A percentile compares a stretch with the other conserved stretches of the same genome.
phyloP scores from a whole-genome alignment of 805 yeast species.

The Kluyveromyces lactis region DNA sequence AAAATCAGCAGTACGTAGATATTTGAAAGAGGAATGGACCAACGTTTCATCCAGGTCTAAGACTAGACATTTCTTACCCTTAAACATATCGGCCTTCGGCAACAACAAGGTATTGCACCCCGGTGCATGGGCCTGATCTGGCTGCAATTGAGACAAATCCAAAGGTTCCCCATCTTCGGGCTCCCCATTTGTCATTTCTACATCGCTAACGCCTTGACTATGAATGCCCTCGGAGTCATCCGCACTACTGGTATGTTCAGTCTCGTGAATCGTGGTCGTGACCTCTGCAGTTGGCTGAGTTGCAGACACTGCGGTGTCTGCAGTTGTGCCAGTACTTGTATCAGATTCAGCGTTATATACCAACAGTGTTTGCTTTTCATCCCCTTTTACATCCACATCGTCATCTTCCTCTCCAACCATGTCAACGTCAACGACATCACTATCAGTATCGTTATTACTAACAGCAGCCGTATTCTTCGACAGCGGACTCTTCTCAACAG shows the following conservation, averaged over 20 bases:
- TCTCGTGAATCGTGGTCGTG: slow-evolving; percentile 13
- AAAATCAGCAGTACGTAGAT: slow-evolving; percentile 86
- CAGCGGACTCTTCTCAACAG: neutral
- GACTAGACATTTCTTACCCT: slow-evolving; percentile 74
- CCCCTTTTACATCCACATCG: slow-evolving; percentile 9
- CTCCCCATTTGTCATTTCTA: slow-evolving; percentile 20
- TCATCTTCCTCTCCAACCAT: slow-evolving; percentile 10
- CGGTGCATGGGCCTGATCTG: slow-evolving; percentile 60
- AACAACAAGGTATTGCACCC: slow-evolving; percentile 62
- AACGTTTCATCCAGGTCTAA: slow-evolving; percentile 93
- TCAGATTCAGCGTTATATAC: slow-evolving; percentile 23
- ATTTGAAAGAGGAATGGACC: slow-evolving; percentile 92
- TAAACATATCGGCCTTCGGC: slow-evolving; percentile 36
- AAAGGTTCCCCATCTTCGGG: slow-evolving; percentile 33
- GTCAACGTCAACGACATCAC: slow-evolving; percentile 11
- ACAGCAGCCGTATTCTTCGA: neutral
- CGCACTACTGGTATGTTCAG: slow-evolving; percentile 14
- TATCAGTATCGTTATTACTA: slow-evolving; percentile 8
- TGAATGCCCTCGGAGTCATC: slow-evolving; percentile 11
- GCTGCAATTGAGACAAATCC: slow-evolving; percentile 58
- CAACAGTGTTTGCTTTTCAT: slow-evolving; percentile 16
- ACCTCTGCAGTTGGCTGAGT: slow-evolving; percentile 8
- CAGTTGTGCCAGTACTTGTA: slow-evolving; percentile 19
- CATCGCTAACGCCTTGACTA: slow-evolving; percentile 20
- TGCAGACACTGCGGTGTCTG: slow-evolving; percentile 5